Evolutionary conservation across 1,284 basidiomycete genomes (phyloP).

Genomic region (Volvariella volvacea): DNA sequence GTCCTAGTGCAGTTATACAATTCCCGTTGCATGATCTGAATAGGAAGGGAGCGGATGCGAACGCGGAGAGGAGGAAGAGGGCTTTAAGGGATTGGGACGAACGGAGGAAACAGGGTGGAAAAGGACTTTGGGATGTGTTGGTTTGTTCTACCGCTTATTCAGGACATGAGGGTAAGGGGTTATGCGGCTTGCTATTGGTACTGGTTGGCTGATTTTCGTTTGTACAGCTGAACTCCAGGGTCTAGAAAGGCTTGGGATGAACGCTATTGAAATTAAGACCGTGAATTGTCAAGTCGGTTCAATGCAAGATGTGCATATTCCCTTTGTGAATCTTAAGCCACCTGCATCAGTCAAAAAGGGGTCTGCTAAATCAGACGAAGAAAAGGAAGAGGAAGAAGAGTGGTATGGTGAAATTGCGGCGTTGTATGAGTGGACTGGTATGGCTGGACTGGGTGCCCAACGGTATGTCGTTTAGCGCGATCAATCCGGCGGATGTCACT

Average conservation of each 20-base stretch:
- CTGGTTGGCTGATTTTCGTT: too few species aligned
- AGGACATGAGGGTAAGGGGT: conserved; percentile 13
- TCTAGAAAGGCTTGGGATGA: too few species aligned
- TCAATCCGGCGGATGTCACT: not conserved
- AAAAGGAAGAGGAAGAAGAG: conserved; percentile 34
- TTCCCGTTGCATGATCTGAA: conserved; percentile 35
- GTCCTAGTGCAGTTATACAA: conserved; percentile 31
- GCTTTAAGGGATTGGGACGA: conserved; percentile 36
- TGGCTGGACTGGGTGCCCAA: conserved; percentile 43
- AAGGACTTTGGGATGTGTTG: conserved; percentile 38
- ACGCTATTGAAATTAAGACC: not conserved
- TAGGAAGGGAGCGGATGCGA: conserved; percentile 23
- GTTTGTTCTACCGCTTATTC: conserved; percentile 18
- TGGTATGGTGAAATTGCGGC: conserved; percentile 37
- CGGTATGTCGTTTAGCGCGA: conserved; percentile 20
- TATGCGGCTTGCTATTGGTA: not conserved
- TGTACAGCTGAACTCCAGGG: too few species aligned
- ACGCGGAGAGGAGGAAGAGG: conserved; percentile 25
- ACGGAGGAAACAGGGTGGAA: conserved; percentile 21
- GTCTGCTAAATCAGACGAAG: conserved; percentile 8
- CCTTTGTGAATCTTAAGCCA: conserved; percentile 15
- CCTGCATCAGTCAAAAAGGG: conserved; percentile 2
- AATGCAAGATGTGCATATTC: conserved; percentile 17
- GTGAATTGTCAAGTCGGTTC: conserved; percentile 7
- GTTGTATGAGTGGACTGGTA: conserved; percentile 66